Conservation (phyloP, 75 land plant genomes). For the Sequoiadendron giganteum region DNA sequence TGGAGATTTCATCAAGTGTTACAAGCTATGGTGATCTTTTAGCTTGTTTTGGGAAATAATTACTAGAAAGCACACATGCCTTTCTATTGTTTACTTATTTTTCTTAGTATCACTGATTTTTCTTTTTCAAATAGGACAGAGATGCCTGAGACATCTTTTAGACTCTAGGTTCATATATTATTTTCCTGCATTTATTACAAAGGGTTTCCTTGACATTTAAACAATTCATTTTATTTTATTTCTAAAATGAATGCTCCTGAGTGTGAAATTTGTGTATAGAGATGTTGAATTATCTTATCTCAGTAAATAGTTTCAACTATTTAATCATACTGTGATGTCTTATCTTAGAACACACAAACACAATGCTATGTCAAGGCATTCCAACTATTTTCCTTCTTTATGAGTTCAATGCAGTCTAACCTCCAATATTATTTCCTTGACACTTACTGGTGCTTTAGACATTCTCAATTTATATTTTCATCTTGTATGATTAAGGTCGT, state of each 20-base stretch:
- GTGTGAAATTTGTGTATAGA: background rate
- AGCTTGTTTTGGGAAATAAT: background rate
- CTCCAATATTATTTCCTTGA: background rate
- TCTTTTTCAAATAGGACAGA: background rate
- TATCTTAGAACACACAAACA: background rate
- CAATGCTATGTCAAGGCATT: background rate
- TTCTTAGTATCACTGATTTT: background rate
- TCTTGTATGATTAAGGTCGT: constrained; percentile 55
- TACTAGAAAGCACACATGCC: background rate
- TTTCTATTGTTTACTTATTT: background rate
- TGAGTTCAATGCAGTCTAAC: background rate
- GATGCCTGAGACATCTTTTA: background rate
- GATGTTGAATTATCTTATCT: background rate
- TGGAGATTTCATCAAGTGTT: constrained; percentile 98
- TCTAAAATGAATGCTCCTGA: background rate
- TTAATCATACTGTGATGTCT: no score
- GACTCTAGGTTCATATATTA: background rate
- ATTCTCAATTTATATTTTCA: background rate
- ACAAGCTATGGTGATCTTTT: constrained; percentile 88
- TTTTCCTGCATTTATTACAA: background rate
- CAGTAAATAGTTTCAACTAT: background rate
- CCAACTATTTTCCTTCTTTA: background rate
- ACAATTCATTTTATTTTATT: background rate
- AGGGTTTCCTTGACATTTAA: no score
- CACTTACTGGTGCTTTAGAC: background rate